Evolutionary conservation across 768 basidiomycete species (phyloP).

Genomic region (Termitomyces sp.): DNA sequence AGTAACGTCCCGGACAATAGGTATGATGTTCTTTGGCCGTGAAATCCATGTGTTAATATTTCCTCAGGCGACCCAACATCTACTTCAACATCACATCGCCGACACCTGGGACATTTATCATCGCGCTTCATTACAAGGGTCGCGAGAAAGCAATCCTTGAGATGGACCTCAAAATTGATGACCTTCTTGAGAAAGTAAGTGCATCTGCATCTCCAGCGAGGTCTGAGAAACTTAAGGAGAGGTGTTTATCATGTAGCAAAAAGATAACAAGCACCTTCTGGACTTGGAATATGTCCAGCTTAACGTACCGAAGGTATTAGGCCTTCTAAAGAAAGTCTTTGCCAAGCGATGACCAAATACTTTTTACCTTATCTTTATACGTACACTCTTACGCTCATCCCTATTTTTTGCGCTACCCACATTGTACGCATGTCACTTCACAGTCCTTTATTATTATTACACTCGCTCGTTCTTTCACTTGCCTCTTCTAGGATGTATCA

Average conservation of each 20-base stretch:
- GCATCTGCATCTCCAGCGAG: neutral
- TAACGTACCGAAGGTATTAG: conserved; percentile 92
- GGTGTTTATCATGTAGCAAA: conserved; percentile 60
- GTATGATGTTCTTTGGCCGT: conserved; percentile 35
- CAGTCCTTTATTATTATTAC: conserved; percentile 9
- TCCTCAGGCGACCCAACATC: conserved; percentile 83
- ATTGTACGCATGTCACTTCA: conserved; percentile 5
- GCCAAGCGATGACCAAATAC: conserved; percentile 61
- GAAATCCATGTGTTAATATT: neutral
- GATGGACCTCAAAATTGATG: conserved; percentile 99
- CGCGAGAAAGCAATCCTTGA: conserved; percentile 98
- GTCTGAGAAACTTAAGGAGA: neutral
- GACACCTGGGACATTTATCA: conserved; percentile 97
- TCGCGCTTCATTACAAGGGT: conserved; percentile 97
- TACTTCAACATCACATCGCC: conserved; percentile 99
- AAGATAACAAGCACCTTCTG: conserved; percentile 94
- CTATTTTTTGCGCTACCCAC: conserved; percentile 16
- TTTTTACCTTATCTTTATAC: conserved; percentile 22
- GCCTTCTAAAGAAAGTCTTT: conserved; percentile 90
- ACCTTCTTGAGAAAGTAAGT: conserved; percentile 90
- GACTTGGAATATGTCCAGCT: conserved; percentile 98
- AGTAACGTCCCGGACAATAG: conserved; percentile 99
- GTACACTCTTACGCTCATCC: conserved; percentile 14
- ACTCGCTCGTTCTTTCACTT: conserved; percentile 11
- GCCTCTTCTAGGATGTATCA: conserved; percentile 28